Evolutionary conservation across 2,329 filamentous ascomycete species (phyloP), one percentile per base, ranked within the genome.

Genomic region (Lachnellula arida): DNA sequence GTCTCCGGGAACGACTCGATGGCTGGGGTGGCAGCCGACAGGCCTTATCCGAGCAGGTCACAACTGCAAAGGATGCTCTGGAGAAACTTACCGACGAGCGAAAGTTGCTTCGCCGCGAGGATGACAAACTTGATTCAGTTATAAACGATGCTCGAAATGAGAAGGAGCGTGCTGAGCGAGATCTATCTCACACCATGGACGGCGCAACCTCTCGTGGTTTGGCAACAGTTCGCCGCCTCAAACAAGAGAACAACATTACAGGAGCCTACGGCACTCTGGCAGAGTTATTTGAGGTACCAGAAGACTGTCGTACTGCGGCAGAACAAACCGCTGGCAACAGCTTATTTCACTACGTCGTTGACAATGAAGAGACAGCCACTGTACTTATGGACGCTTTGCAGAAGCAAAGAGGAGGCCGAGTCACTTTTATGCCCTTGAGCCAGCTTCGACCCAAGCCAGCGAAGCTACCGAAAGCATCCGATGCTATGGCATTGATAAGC

Each of bases 331-430:
- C 93, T 2, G 94, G 94, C 17, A 87, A 86, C 60, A 96, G 91
- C 70, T 79, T 99, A 8, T 99, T 99, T 74, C 91, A 99, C 72
- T 96, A 96, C 63, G 86, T 99, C 11, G 93, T 97, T 44, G 93
- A 99, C 70, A 93, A 88, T 49, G 91, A 95, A 58, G 84, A 88
- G 42, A 97, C 92, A 0, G 91, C 92, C 0, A 91, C 89, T 1
- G 83, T 84, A 63, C 82, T 97, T 35, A 84, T 94, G 44, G 88
- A 93, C 63, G 81, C 85, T 14, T 78, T 99, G 28, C 88, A 91
- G 69, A 86, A 85, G 61, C 85, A 90, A 63, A 88, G 85, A 58
- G 87, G 88, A 15, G 94, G 94, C 12, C 84, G 94, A 68, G 82
- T 99, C 17, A 99, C 95, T 0, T 97, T 97, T 67, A 93, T 97